Evolutionary conservation across 192 early-diverging fungal genomes (phyloP).

Genomic region (Mortierella hygrophila): DNA sequence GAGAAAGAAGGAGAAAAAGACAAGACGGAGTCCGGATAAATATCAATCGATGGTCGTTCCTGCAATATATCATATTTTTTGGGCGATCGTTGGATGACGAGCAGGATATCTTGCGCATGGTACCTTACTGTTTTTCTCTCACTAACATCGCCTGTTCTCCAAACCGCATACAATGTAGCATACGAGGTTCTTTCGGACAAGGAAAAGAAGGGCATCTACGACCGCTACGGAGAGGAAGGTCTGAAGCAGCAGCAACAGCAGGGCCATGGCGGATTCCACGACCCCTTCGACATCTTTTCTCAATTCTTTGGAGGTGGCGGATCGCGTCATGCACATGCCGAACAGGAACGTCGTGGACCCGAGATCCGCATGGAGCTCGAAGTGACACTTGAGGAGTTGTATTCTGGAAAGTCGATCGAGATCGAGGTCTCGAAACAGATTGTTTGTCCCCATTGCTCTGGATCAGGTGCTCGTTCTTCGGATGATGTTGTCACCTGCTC

Average conservation of each 20-base stretch:
- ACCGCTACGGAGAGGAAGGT: slow-evolving; percentile 97
- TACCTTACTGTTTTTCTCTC: neutral
- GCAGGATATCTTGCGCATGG: neutral
- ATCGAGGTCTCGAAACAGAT: slow-evolving; percentile 95
- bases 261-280: slow-evolving; percentile 81
- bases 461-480: slow-evolving; percentile 87
- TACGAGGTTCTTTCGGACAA: slow-evolving; percentile 96
- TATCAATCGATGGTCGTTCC: neutral
- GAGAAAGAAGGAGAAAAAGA: neutral
- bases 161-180: slow-evolving; percentile 62
- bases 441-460: slow-evolving; percentile 93
- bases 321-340: slow-evolving; percentile 36
- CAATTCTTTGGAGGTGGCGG: slow-evolving; percentile 81
- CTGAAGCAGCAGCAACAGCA: slow-evolving; percentile 76
- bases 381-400: slow-evolving; percentile 94
- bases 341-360: slow-evolving; percentile 87
- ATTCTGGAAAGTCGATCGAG: slow-evolving; percentile 85
- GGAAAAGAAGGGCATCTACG: slow-evolving; percentile 91
- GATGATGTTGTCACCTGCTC: slow-evolving; percentile 89
- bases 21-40: neutral
- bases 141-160: neutral
- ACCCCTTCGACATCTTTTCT: slow-evolving; percentile 98
- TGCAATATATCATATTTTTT: neutral
- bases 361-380: slow-evolving; percentile 81
- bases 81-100: neutral